phyloP scores from a whole-genome alignment of 768 basidiomycete species.

The Phlebiopsis gigantea region DNA sequence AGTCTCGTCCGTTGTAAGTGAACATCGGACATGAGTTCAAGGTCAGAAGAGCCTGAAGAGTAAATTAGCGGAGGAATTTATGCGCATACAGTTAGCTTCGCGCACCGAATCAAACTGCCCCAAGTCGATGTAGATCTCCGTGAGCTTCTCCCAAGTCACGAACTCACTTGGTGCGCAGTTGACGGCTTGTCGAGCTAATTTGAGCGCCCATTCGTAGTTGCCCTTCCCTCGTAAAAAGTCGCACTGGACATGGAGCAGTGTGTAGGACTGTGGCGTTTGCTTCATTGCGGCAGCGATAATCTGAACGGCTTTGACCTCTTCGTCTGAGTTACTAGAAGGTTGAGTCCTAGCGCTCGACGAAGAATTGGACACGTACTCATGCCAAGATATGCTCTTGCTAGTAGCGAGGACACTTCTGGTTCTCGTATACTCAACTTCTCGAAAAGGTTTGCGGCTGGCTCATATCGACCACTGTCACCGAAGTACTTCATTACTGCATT shows the following conservation, averaged over 20 bases:
- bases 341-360: neutral
- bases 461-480: conserved; percentile 82
- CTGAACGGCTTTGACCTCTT: conserved; percentile 97
- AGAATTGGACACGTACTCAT: conserved; percentile 70
- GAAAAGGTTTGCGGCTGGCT: conserved; percentile 88
- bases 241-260: conserved; percentile 89
- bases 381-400: conserved; percentile 89
- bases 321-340: conserved; percentile 49
- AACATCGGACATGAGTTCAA: conserved; percentile 99
- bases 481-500: conserved; percentile 97
- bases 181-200: conserved; percentile 90
- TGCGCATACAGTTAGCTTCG: neutral
- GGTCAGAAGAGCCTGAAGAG: conserved; percentile 67
- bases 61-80: neutral
- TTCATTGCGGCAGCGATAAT: conserved; percentile 83
- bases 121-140: conserved; percentile 89
- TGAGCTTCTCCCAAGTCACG: conserved; percentile 97
- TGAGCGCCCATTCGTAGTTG: conserved; percentile 82
- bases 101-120: conserved; percentile 73
- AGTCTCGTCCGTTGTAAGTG: conserved; percentile 94
- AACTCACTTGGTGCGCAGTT: conserved; percentile 99
- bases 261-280: conserved; percentile 87
- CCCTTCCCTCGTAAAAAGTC: conserved; percentile 85
- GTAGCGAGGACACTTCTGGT: conserved; percentile 82
- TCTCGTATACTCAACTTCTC: conserved; percentile 84